These are phyloP conservation scores for Niveomyces coronatus DNA, from an alignment of 2,329 filamentous ascomycete species.

Conservation along the genomic window DNA sequence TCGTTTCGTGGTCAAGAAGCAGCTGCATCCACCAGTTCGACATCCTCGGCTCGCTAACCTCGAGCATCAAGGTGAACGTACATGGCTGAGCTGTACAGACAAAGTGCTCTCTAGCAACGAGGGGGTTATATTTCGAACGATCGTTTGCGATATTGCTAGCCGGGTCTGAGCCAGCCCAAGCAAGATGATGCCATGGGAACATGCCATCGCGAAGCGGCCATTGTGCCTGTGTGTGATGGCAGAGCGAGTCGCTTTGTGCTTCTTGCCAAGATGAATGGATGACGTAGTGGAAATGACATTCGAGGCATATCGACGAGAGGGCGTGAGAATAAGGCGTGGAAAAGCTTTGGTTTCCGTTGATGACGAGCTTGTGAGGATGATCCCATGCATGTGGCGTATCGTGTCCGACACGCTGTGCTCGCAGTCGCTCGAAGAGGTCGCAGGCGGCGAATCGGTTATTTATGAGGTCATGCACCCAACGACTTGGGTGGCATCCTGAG, in stretches of 20 bases:
- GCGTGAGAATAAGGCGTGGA: slow-evolving; percentile 16
- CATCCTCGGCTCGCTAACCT: slow-evolving; percentile 41
- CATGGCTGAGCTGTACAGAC: slow-evolving; percentile 33
- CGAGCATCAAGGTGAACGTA: slow-evolving; percentile 32
- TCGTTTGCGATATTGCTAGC: slow-evolving; percentile 17
- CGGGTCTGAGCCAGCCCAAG: slow-evolving; percentile 23
- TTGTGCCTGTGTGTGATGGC: slow-evolving; percentile 20
- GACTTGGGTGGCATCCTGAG: slow-evolving; percentile 24
- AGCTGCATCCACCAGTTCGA: slow-evolving; percentile 29
- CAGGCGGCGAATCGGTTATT: slow-evolving; percentile 27
- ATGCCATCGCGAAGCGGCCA: slow-evolving; percentile 25
- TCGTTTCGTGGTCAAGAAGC: slow-evolving; percentile 35
- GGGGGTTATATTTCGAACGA: slow-evolving; percentile 27
- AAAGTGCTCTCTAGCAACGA: slow-evolving; percentile 27
- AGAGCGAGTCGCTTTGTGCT: slow-evolving; percentile 18
- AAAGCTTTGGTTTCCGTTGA: slow-evolving; percentile 31
- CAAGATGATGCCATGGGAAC: slow-evolving; percentile 30
- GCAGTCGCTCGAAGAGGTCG: slow-evolving; percentile 26
- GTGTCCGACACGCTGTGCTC: slow-evolving; percentile 19
- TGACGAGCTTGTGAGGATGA: slow-evolving; percentile 25
- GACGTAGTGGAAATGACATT: slow-evolving; percentile 32
- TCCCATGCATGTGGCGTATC: slow-evolving; percentile 23
- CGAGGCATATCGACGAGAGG: slow-evolving; percentile 28
- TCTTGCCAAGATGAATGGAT: slow-evolving; percentile 27
- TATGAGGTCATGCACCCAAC: slow-evolving; percentile 31